Base-by-base conservation (phyloP, 345 rosid species). In the Aethionema arabicum region DNA sequence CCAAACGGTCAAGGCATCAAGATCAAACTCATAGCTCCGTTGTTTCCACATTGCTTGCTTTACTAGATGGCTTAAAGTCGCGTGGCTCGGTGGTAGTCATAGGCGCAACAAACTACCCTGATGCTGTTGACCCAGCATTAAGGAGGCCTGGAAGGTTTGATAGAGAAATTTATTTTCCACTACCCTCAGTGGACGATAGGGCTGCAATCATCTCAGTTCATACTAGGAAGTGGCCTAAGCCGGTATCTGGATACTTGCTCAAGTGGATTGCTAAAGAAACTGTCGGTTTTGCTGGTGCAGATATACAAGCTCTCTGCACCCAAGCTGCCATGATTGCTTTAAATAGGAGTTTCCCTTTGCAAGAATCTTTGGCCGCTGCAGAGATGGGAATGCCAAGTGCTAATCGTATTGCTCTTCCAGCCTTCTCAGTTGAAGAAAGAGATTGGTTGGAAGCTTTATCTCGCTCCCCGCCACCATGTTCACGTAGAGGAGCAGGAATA, bases 91-190 rank as follows among this genome's bases (percentile, higher is more conserved):
- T 90, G 52, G 91, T 93, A 71, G 99, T 93, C 66, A 90, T 93
- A 66, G 99, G 99, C 72, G 99, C 99, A 72, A 90, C 97, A 61
- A 93, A 93, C 76, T 90, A 95, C 59, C 99, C 99, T 57, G 99
- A 90, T 68, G 96, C 99, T 72, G 72, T 93, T 72, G 99, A 93
- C 79, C 96, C 99, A 36, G 99, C 99, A 51, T 74, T 90, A 62
- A 89, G 99, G 78, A 85, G 99, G 78, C 99, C 99, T 15, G 99
- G 99, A 43, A 85, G 99, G 73, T 90, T 93, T 78, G 99, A 93
- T 66, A 75, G 97, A 79, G 99, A 90, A 72, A 83, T 90, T 53
- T 85, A 90, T 69, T 93, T 93, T 74, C 99, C 97, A 29, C 76
- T 93, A 73, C 99, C 99, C 44, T 85, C 96, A 15, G 52, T 79